Conservation (phyloP, 2,329 filamentous ascomycete species). For the Coleophoma eucalyptorum region DNA sequence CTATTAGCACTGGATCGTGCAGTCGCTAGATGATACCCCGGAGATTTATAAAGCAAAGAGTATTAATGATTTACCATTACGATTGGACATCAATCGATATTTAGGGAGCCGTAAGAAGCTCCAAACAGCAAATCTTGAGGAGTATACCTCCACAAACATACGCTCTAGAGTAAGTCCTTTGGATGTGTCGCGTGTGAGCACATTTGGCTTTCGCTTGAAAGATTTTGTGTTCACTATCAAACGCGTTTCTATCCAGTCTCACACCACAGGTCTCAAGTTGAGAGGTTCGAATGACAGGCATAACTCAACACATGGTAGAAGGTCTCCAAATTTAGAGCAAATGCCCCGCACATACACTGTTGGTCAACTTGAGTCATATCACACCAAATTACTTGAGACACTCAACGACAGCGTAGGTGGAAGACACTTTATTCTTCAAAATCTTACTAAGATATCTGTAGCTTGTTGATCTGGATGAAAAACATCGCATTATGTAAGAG, state of each 20-base stretch:
- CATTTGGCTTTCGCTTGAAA: slow-evolving; percentile 1
- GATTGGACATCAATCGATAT: neutral
- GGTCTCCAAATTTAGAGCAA: neutral
- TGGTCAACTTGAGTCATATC: slow-evolving; percentile 6
- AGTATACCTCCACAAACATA: neutral
- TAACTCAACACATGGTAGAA: neutral
- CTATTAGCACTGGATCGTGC: slow-evolving; percentile 7
- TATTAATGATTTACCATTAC: neutral
- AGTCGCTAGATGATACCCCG: slow-evolving; percentile 9
- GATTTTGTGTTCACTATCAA: slow-evolving; percentile 5
- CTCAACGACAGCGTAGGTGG: slow-evolving; percentile 13
- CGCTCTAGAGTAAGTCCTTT: neutral
- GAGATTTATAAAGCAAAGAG: slow-evolving; percentile 1
- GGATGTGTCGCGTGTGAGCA: slow-evolving; percentile 1
- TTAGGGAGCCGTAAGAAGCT: neutral
- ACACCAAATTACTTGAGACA: slow-evolving; percentile 2
- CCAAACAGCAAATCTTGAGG: neutral
- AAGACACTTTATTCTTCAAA: neutral
- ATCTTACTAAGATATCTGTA: slow-evolving; percentile 1
- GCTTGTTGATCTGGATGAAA: slow-evolving; percentile 14
- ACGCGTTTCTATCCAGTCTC: neutral
- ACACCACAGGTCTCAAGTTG: neutral
- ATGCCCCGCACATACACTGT: slow-evolving; percentile 5
- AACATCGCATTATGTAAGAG: slow-evolving; percentile 16
- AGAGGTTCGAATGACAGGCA: neutral